Evolutionary conservation across 2,329 filamentous ascomycete genomes (phyloP).

Genomic region (Ophiosphaerella narmari): DNA sequence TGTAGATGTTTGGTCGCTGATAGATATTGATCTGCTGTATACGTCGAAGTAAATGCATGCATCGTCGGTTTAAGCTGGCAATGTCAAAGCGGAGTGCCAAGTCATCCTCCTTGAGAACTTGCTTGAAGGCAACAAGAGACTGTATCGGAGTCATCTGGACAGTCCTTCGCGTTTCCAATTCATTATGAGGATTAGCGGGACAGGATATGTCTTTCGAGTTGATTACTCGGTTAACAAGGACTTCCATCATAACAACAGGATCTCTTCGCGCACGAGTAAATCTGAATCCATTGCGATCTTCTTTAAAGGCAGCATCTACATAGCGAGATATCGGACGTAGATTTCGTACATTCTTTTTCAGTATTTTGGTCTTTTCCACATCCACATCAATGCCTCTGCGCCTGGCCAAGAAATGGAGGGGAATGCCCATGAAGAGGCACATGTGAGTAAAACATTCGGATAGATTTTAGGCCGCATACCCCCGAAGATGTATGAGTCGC

Average conservation of each 20-base stretch:
- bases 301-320: not conserved
- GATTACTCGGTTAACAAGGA: not conserved
- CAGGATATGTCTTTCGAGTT: not conserved
- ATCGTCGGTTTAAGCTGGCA: not conserved
- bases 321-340: not conserved
- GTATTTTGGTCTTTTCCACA: no score
- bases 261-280: not conserved
- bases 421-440: not conserved
- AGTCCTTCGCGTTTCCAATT: not conserved
- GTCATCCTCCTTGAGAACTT: not conserved
- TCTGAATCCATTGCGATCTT: not conserved
- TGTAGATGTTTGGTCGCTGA: no score
- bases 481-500: not conserved
- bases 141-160: not conserved
- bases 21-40: not conserved
- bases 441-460: not conserved
- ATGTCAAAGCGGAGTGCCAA: not conserved
- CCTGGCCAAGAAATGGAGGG: not conserved
- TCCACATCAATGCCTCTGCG: no score
- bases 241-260: not conserved
- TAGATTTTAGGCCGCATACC: not conserved
- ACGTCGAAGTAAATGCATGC: not conserved
- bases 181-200: not conserved
- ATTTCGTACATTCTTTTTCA: not conserved
- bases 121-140: not conserved